phyloP scores from a whole-genome alignment of 768 basidiomycete genomes.

The Lactifluus piperatus region DNA sequence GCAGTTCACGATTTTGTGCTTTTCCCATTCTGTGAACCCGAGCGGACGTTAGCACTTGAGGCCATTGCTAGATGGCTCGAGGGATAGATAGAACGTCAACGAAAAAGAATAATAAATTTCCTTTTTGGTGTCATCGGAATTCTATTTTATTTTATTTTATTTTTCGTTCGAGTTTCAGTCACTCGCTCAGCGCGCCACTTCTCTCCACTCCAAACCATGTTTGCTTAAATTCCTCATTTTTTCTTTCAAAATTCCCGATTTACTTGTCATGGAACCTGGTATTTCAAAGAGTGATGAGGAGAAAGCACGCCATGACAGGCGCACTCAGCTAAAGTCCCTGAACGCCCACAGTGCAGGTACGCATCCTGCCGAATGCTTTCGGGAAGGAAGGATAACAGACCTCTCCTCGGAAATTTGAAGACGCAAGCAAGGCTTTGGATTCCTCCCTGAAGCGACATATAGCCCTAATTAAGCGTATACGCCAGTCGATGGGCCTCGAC shows the following conservation, averaged over 20 bases:
- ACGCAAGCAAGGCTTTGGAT: slow-evolving; percentile 64
- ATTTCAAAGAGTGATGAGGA: slow-evolving; percentile 40
- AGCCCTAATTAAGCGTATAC: slow-evolving; percentile 87
- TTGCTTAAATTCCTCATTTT: neutral
- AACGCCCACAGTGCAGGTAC: slow-evolving; percentile 39
- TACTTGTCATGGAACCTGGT: slow-evolving; percentile 2
- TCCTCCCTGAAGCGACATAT: slow-evolving; percentile 96
- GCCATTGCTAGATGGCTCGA: slow-evolving; percentile 19
- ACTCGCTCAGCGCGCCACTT: no score
- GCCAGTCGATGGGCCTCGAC: slow-evolving; percentile 74
- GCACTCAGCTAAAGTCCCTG: slow-evolving; percentile 47
- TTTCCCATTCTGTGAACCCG: slow-evolving; percentile 23
- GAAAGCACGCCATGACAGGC: slow-evolving; percentile 43
- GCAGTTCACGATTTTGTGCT: slow-evolving; percentile 26
- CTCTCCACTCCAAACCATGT: neutral
- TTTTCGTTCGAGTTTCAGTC: no score
- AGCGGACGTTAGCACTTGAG: slow-evolving; percentile 21
- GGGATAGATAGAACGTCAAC: neutral
- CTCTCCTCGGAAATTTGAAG: slow-evolving; percentile 31
- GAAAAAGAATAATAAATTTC: neutral
- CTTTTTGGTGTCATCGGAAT: slow-evolving; percentile 11
- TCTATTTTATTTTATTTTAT: neutral
- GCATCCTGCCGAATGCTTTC: slow-evolving; percentile 36
- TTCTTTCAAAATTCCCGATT: neutral
- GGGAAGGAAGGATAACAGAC: neutral